Percentiles rank a stretch among this genome's conserved stretches.
phyloP scores from a whole-genome alignment of 352 stramenopile genomes.

The Achlya hypogyna region DNA sequence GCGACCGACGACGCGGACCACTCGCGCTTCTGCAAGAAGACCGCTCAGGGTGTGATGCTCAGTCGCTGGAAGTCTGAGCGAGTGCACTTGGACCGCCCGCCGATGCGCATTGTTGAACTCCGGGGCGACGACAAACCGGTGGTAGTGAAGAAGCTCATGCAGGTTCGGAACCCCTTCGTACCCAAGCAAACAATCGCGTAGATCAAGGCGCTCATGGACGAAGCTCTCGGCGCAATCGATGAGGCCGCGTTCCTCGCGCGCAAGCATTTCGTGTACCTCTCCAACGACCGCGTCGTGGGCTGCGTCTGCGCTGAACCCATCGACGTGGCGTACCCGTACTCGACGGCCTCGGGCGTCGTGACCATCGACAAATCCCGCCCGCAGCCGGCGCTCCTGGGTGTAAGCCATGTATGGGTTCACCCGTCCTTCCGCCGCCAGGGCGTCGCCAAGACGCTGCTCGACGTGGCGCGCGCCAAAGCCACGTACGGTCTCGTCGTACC shows the following conservation, averaged over 20 bases:
- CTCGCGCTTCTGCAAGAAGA: constrained; percentile 40
- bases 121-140: constrained; percentile 35
- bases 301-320: constrained; percentile 53
- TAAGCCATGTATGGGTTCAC: constrained; percentile 71
- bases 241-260: constrained; percentile 43
- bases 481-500: constrained; percentile 59
- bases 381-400: constrained; percentile 33
- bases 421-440: constrained; percentile 34
- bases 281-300: constrained; percentile 47
- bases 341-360: not conserved
- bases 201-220: constrained; percentile 57
- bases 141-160: constrained; percentile 61
- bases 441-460: constrained; percentile 51
- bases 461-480: constrained; percentile 51
- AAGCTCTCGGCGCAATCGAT: constrained; percentile 55
- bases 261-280: constrained; percentile 50
- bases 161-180: constrained; percentile 17
- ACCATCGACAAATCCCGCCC: constrained; percentile 16
- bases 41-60: constrained; percentile 38
- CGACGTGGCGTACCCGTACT: constrained; percentile 26
- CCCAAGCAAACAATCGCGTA: not conserved
- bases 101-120: constrained; percentile 48
- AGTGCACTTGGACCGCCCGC: constrained; percentile 17
- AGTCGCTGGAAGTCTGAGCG: constrained; percentile 62
- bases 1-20: constrained; percentile 69